Evolutionary conservation across 2,329 filamentous ascomycete species (phyloP), one percentile per base, ranked within the genome.

Genomic region (Neonectria neomacrospora): DNA sequence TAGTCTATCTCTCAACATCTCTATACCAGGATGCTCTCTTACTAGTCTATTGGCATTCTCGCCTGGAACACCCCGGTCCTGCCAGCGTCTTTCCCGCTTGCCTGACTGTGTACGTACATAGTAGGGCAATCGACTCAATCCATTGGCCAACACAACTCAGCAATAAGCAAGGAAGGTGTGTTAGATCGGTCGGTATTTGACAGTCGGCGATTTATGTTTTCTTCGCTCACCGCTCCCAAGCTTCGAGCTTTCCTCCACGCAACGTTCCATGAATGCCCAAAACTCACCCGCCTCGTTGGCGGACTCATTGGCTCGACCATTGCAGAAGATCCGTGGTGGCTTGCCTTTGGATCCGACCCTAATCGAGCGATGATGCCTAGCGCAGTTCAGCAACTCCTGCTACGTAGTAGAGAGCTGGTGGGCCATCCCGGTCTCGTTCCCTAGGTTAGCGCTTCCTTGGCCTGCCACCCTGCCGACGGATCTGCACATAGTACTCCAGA

Each of bases 211-310:
- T 71, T 59, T 28, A 62, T 71, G 28, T 59, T 58, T 52, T 59
- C 53, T 61, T 58, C 47, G 58, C 70, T 72, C 70, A 72, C 70
- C 70, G 70, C 70, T 68, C 57, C 52, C 34, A 32, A 23, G 28
- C n/a, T n/a, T 42, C 53, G 6, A 51, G 18, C 42, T 51, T 58
- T 44, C 58, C 54, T 67, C 57, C 61, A 56, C 54, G 28, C 51
- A 22, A 56, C 50, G 32, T 59, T 63, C 61, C 41, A 53, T 20
- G 23, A 50, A 54, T 18, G 48, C 48, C 52, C 44, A 45, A 57
- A 66, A 62, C 54, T 66, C 52, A 51, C 42, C 55, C 56, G 53
- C 45, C 64, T 65, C 56, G 45, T 58, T 54, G 5, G 54, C 42
- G 58, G 45, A 41, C 54, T 68, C 58, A 37, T 59, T 59, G 60